Conservation (phyloP, 169 alveolate species). For the Eimeria maxima region DNA sequence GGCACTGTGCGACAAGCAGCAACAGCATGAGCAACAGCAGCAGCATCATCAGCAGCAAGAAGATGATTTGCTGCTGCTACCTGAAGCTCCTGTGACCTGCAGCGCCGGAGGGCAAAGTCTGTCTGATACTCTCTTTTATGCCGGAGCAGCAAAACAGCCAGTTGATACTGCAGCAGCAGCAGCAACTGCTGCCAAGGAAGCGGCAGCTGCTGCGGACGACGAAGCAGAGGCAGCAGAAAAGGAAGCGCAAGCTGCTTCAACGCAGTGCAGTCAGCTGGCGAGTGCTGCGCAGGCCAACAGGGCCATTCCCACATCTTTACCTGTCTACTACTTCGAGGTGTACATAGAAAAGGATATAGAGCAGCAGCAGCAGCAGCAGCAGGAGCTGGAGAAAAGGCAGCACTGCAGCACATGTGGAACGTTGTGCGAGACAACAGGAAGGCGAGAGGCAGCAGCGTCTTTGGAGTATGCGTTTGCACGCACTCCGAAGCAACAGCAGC, state of each 20-base stretch:
- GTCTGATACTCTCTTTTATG: background rate
- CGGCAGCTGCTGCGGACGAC: conserved; percentile 56
- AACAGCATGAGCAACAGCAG: conserved; percentile 1
- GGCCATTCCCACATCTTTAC: conserved; percentile 78
- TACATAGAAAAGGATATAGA: conserved; percentile 24
- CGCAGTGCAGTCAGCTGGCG: conserved; percentile 30
- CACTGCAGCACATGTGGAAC: conserved; percentile 22
- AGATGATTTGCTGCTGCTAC: conserved; percentile 7
- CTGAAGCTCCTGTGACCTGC: conserved; percentile 38
- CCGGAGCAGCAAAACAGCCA: conserved; percentile 12
- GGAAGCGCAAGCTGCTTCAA: background rate
- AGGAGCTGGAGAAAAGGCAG: background rate
- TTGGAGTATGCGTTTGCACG: background rate
- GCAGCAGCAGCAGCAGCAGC: conserved; percentile 46
- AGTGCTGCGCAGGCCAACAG: conserved; percentile 77
- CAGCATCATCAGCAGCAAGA: conserved; percentile 35
- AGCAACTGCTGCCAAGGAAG: background rate
- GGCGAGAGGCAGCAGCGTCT: conserved; percentile 4
- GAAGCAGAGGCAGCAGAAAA: conserved; percentile 65
- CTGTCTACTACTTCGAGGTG: conserved; percentile 84
- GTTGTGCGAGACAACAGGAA: background rate
- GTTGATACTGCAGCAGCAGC: conserved; percentile 13
- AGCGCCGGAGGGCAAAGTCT: conserved; percentile 24
- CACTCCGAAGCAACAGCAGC: background rate
- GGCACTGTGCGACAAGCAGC: background rate